A percentile compares a stretch with the other conserved stretches of the same genome.
Conservation (phyloP, 805 yeast genomes). For the Saturnispora silvae region DNA sequence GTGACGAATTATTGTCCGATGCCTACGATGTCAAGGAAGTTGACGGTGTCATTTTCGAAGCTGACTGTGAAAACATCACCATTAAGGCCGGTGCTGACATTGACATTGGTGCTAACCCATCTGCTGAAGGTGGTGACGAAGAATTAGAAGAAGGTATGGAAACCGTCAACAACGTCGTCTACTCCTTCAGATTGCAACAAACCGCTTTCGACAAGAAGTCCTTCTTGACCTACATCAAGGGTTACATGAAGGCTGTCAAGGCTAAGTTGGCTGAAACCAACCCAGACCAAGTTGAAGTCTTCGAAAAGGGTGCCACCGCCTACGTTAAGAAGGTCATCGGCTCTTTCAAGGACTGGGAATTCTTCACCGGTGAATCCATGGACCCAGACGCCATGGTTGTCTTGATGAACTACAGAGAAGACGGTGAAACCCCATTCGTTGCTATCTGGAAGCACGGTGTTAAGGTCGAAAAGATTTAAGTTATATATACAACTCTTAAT, state of each 20-base stretch:
- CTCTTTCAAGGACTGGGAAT: slow-evolving; percentile 98
- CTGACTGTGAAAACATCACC: slow-evolving; percentile 86
- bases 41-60: slow-evolving; percentile 90
- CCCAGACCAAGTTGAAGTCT: slow-evolving; percentile 80
- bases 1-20: slow-evolving; percentile 94
- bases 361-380: slow-evolving; percentile 99
- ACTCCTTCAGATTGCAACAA: slow-evolving; percentile 96
- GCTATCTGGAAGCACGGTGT: slow-evolving; percentile 99
- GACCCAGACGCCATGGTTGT: slow-evolving; percentile 99
- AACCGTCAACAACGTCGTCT: slow-evolving; percentile 95
- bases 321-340: slow-evolving; percentile 94
- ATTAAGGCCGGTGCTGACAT: slow-evolving; percentile 80
- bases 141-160: slow-evolving; percentile 75
- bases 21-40: slow-evolving; percentile 88
- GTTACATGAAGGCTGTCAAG: slow-evolving; percentile 97
- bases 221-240: slow-evolving; percentile 92
- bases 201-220: slow-evolving; percentile 97
- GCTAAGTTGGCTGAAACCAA: slow-evolving; percentile 75
- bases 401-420: slow-evolving; percentile 99
- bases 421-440: slow-evolving; percentile 95
- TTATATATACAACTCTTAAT: background rate
- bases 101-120: slow-evolving; percentile 99
- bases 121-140: slow-evolving; percentile 91
- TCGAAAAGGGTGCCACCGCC: slow-evolving; percentile 95
- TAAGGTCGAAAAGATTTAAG: slow-evolving; percentile 78